Percentiles rank a stretch among this genome's conserved stretches.
phyloP scores from a whole-genome alignment of 2,329 filamentous ascomycete species.

The Metarhizium anisopliae region DNA sequence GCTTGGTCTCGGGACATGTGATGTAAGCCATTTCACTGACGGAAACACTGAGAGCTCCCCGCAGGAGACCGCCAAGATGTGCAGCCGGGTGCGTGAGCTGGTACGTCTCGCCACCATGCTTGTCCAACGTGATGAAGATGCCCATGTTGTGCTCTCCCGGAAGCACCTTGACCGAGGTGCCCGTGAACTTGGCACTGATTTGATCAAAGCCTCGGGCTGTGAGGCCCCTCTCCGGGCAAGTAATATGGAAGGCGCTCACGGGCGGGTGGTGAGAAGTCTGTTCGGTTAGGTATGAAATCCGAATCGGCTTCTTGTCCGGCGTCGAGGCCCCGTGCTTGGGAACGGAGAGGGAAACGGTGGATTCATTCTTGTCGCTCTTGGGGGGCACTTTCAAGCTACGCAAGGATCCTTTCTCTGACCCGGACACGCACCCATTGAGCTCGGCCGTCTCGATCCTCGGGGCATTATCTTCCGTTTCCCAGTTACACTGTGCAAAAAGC shows the following conservation, averaged over 20 bases:
- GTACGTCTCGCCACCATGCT: constrained; percentile 79
- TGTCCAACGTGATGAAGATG: constrained; percentile 84
- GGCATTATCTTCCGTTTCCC: constrained; percentile 78
- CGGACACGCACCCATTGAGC: constrained; percentile 24
- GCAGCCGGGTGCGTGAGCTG: constrained; percentile 93
- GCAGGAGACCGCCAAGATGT: constrained; percentile 77
- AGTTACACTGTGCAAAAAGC: constrained; percentile 61
- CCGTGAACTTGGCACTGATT: constrained; percentile 94
- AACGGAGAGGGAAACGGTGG: constrained; percentile 42
- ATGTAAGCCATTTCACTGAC: constrained; percentile 86
- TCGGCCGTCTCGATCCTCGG: constrained; percentile 51
- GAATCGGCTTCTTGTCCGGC: constrained; percentile 47
- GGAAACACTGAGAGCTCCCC: constrained; percentile 80
- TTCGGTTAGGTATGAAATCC: constrained; percentile 90
- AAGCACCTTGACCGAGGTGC: constrained; percentile 83
- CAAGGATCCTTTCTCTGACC: constrained; percentile 31
- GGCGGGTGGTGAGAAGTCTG: constrained; percentile 97
- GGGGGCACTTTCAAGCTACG: constrained; percentile 38
- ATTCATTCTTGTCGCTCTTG: constrained; percentile 35
- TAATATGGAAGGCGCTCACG: constrained; percentile 89
- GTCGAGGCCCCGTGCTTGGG: constrained; percentile 33
- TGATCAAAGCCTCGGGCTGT: constrained; percentile 88
- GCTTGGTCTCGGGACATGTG: constrained; percentile 78
- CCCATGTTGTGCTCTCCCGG: constrained; percentile 91
- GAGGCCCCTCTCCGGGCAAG: constrained; percentile 85